These are phyloP conservation scores for Wickerhamiella occidentalis DNA, from an alignment of 805 yeast genomes.

Conservation along the genomic window DNA sequence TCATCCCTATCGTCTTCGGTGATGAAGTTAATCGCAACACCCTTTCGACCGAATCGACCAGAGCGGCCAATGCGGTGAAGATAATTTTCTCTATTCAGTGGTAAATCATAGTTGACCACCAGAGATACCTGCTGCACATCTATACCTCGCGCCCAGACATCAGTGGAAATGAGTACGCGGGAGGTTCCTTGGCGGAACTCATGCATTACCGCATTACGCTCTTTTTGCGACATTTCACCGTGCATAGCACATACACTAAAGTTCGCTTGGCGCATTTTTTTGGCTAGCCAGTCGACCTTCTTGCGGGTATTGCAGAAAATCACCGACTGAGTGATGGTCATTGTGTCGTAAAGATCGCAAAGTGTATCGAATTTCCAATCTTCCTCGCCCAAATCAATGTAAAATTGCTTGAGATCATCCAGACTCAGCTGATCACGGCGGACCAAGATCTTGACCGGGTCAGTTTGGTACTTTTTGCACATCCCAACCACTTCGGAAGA, in stretches of 20 bases:
- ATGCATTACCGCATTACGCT: conserved; percentile 87
- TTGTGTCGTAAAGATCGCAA: conserved; percentile 87
- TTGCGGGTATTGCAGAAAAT: conserved; percentile 94
- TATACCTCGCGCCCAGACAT: conserved; percentile 95
- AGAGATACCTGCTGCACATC: conserved; percentile 96
- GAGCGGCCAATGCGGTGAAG: conserved; percentile 97
- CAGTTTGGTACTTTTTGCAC: conserved; percentile 81
- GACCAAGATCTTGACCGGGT: conserved; percentile 88
- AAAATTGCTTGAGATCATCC: conserved; percentile 90
- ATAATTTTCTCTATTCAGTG: conserved; percentile 86
- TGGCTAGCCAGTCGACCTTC: conserved; percentile 85
- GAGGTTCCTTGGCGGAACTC: conserved; percentile 92
- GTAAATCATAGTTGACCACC: conserved; percentile 91
- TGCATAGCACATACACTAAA: conserved; percentile 95
- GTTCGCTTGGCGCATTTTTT: conserved; percentile 61
- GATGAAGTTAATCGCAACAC: conserved; percentile 84
- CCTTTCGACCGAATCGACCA: conserved; percentile 97
- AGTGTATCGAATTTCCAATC: conserved; percentile 89
- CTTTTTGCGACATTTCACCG: conserved; percentile 92
- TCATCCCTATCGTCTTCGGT: conserved; percentile 64
- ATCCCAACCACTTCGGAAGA: conserved; percentile 84
- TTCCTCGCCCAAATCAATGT: conserved; percentile 82
- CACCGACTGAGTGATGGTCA: conserved; percentile 94
- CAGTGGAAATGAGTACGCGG: conserved; percentile 89
- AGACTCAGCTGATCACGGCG: conserved; percentile 88